Percentiles rank a stretch among this genome's conserved stretches.
These are phyloP conservation scores for Coemansia sp. DNA, from an alignment of 371 early-diverging fungal genomes.

Conservation along the genomic window DNA sequence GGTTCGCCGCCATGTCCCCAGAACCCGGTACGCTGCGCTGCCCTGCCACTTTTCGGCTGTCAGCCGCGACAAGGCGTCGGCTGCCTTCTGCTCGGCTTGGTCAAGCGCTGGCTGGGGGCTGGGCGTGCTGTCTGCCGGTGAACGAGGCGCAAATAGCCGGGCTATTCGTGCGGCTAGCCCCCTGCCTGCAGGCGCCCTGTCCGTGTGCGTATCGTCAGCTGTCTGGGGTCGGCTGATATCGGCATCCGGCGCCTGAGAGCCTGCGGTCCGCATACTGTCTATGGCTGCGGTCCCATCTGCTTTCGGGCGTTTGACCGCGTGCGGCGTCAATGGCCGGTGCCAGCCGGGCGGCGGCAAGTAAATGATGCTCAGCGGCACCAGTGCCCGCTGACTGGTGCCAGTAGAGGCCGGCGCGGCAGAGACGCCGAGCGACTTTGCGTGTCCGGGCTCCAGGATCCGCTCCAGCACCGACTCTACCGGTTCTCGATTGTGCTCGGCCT, in stretches of 20 bases:
- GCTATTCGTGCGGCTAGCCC: background rate
- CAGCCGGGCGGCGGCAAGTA: constrained; percentile 43
- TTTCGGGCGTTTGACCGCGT: no score
- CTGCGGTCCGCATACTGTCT: no score
- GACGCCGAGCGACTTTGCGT: constrained; percentile 7
- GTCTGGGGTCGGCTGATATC: no score
- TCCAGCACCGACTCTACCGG: constrained; percentile 22
- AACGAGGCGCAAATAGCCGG: background rate
- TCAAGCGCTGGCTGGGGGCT: background rate
- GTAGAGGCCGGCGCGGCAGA: background rate
- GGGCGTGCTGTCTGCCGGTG: background rate
- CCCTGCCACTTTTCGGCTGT: constrained; percentile 26
- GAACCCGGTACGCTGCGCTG: constrained; percentile 7
- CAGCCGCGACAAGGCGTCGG: constrained; percentile 1
- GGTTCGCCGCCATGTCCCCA: constrained; percentile 12
- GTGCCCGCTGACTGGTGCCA: constrained; percentile 6
- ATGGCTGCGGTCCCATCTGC: background rate
- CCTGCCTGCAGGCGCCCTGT: background rate
- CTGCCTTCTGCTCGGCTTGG: background rate
- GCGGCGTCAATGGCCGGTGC: constrained; percentile 28
- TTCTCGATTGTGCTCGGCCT: constrained; percentile 3
- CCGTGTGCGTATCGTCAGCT: background rate
- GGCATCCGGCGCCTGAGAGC: no score
- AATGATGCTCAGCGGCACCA: constrained; percentile 40
- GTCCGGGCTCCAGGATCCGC: constrained; percentile 15